phyloP scores from a whole-genome alignment of 495 filamentous ascomycete species.

The Aspergillus baeticus region DNA sequence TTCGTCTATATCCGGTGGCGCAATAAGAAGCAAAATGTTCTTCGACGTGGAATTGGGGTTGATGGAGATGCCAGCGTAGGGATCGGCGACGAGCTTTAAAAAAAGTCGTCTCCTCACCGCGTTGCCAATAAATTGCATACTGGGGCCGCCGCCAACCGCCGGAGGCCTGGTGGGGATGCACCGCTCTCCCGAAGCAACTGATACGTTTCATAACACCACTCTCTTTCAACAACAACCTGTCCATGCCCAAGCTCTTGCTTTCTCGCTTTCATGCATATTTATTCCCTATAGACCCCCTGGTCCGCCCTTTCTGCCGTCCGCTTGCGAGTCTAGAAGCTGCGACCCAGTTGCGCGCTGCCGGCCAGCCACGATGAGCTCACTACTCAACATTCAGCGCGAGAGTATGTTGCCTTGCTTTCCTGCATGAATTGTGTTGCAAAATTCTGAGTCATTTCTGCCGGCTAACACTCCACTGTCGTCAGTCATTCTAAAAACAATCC shows the following conservation, averaged over 20 bases:
- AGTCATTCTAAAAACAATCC: constrained; percentile 62
- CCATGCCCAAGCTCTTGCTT: not conserved
- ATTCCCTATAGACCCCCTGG: not conserved
- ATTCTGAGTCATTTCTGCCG: not conserved
- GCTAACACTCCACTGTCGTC: not conserved
- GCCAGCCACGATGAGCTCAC: constrained; percentile 47
- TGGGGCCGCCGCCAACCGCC: constrained; percentile 5
- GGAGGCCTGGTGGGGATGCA: constrained; percentile 15
- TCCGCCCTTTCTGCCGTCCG: not conserved
- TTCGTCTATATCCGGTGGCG: not conserved
- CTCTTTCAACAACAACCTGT: not conserved
- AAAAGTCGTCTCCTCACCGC: constrained; percentile 6
- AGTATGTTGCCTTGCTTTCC: constrained; percentile 32
- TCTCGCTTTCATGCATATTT: not conserved
- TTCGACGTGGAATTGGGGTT: too few species aligned
- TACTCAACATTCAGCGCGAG: constrained; percentile 52
- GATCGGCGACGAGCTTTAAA: too few species aligned
- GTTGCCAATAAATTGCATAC: not conserved
- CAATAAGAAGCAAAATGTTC: too few species aligned
- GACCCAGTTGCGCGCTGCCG: constrained; percentile 33
- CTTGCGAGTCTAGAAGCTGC: not conserved
- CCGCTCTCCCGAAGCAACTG: not conserved
- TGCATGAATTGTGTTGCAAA: too few species aligned
- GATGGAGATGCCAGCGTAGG: too few species aligned
- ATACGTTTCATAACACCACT: constrained; percentile 28